A percentile compares a stretch with the other conserved stretches of the same genome.
These are phyloP conservation scores for Teunomyces funiuensis DNA, from an alignment of 805 yeast genomes.

Conservation along the genomic window DNA sequence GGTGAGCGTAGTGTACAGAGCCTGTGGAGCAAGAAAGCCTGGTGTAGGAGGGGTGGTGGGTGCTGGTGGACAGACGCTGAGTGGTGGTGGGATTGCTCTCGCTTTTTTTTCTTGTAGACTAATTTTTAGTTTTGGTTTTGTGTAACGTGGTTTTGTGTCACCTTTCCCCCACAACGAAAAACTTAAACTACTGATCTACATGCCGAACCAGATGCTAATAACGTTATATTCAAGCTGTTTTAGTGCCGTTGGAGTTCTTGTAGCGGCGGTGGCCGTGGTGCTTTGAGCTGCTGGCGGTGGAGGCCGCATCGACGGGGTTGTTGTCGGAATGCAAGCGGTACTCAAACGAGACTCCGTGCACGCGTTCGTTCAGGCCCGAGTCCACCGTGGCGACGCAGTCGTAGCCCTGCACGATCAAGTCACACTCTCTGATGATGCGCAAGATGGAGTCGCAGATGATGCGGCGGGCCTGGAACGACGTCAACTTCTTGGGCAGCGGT, in stretches of 20 bases:
- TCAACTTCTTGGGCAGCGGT: constrained; percentile 30
- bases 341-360: constrained; percentile 46
- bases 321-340: constrained; percentile 48
- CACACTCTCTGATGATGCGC: constrained; percentile 48
- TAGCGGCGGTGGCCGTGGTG: constrained; percentile 7
- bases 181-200: too few relatives aligned
- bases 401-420: constrained; percentile 38
- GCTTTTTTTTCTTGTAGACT: background rate
- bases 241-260: too few relatives aligned
- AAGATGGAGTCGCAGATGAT: constrained; percentile 48
- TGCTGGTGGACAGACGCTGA: too few relatives aligned
- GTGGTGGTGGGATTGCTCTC: background rate
- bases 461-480: constrained; percentile 46
- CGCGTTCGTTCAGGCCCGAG: constrained; percentile 39
- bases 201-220: too few relatives aligned
- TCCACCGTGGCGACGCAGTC: constrained; percentile 33
- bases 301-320: constrained; percentile 10
- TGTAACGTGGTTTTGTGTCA: too few relatives aligned
- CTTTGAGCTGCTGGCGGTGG: constrained; percentile 5
- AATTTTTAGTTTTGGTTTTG: constrained; percentile 1
- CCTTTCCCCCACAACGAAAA: too few relatives aligned
- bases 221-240: too few relatives aligned
- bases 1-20: too few relatives aligned
- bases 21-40: too few relatives aligned
- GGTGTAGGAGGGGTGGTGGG: too few relatives aligned